Evolutionary conservation across 2,329 filamentous ascomycete genomes (phyloP).

Genomic region (Diplodia scrobiculata): DNA sequence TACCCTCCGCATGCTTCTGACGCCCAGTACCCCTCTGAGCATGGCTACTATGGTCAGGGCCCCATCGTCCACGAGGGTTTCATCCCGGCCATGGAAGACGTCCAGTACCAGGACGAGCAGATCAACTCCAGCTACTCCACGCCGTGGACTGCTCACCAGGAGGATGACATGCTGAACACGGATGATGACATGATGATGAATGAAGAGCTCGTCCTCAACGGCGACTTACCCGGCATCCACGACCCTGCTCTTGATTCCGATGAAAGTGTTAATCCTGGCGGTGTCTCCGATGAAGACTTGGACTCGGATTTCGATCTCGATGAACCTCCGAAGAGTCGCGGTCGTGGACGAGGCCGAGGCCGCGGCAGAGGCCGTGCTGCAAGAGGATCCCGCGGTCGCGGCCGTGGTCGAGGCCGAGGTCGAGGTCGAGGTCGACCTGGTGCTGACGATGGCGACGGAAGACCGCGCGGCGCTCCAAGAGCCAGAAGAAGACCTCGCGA

Average conservation of each 20-base stretch:
- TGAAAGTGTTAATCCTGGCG: constrained; percentile 32
- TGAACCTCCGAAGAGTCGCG: constrained; percentile 9
- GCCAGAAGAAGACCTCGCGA: constrained; percentile 51
- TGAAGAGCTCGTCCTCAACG: constrained; percentile 27
- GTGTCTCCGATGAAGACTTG: constrained; percentile 10
- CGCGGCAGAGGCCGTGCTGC: constrained; percentile 10
- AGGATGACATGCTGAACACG: constrained; percentile 31
- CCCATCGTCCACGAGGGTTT: constrained; percentile 47
- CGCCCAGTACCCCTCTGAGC: constrained; percentile 15
- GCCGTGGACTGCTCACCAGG: constrained; percentile 3
- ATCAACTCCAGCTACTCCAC: constrained; percentile 1
- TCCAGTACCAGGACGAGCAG: constrained; percentile 34
- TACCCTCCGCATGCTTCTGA: background rate
- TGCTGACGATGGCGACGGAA: constrained; percentile 31
- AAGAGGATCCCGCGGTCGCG: constrained; percentile 32
- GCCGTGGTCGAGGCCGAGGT: constrained; percentile 35
- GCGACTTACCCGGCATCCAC: constrained; percentile 37
- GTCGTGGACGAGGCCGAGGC: constrained; percentile 26
- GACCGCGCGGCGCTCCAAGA: constrained; percentile 32
- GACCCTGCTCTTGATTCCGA: constrained; percentile 43
- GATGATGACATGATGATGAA: constrained; percentile 38
- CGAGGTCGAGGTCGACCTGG: constrained; percentile 6
- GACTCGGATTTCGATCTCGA: constrained; percentile 27
- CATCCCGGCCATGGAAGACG: constrained; percentile 40
- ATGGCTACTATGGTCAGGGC: constrained; percentile 27